phyloP scores from a whole-genome alignment of 78 protist species.

The Dictyostelium capitatum region DNA sequence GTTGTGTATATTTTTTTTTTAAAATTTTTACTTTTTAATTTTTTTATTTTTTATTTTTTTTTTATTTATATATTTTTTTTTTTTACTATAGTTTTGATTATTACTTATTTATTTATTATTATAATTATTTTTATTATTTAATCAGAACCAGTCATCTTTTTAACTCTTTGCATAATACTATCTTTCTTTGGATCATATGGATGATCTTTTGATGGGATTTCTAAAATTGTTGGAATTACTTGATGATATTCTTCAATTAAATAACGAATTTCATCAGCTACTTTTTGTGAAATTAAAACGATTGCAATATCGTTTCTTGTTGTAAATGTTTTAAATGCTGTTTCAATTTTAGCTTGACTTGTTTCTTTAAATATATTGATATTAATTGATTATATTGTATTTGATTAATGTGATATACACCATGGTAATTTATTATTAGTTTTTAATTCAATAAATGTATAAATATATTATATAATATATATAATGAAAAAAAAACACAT shows the following conservation, averaged over 20 bases:
- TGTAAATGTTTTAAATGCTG: constrained; percentile 86
- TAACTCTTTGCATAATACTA: constrained; percentile 83
- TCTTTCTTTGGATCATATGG: constrained; percentile 92
- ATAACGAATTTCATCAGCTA: constrained; percentile 90
- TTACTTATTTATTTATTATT: neutral
- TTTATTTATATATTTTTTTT: neutral
- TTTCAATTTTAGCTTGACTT: constrained; percentile 73
- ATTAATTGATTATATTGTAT: neutral
- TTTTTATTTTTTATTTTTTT: neutral
- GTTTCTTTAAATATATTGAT: constrained; percentile 77
- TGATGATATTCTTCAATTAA: constrained; percentile 81
- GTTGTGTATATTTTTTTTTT: no score
- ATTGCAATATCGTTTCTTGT: constrained; percentile 88
- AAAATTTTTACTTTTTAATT: neutral
- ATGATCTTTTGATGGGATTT: constrained; percentile 93
- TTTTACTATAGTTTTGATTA: constrained; percentile 8
- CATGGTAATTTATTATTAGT: no score
- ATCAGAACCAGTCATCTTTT: constrained; percentile 75
- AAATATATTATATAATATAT: neutral
- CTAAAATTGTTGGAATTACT: constrained; percentile 92
- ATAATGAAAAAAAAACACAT: constrained; percentile 15
- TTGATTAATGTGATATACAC: no score
- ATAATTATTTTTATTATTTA: neutral
- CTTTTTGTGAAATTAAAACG: constrained; percentile 90
- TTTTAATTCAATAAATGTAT: no score